A percentile compares a stretch with the other conserved stretches of the same genome.
Evolutionary conservation across 768 basidiomycete genomes (phyloP).

Genomic region (Coprinopsis strossmayeri): DNA sequence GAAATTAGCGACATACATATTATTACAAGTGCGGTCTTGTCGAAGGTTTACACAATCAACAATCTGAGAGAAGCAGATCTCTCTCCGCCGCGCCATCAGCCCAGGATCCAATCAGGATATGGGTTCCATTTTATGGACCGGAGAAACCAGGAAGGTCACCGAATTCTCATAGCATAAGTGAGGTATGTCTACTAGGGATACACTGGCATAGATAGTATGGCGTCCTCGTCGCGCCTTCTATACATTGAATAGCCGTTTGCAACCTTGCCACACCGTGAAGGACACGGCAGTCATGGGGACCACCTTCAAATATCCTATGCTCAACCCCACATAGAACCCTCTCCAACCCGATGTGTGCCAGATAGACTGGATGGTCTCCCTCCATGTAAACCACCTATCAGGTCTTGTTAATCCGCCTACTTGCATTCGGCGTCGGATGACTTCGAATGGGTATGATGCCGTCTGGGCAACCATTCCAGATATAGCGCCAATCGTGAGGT

Average conservation of each 20-base stretch:
- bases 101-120: too few relatives aligned
- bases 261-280: slow-evolving; percentile 85
- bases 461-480: slow-evolving; percentile 86
- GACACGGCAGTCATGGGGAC: slow-evolving; percentile 95
- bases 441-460: slow-evolving; percentile 90
- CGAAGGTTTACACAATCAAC: too few relatives aligned
- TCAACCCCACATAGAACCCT: slow-evolving; percentile 88
- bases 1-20: too few relatives aligned
- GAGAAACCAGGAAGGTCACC: too few relatives aligned
- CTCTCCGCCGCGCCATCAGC: too few relatives aligned
- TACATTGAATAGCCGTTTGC: slow-evolving; percentile 50
- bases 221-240: too few relatives aligned
- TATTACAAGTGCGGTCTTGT: too few relatives aligned
- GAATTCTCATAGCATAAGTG: too few relatives aligned
- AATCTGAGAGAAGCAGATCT: too few relatives aligned
- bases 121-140: too few relatives aligned
- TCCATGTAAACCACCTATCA: slow-evolving; percentile 71
- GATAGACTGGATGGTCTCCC: slow-evolving; percentile 66
- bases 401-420: slow-evolving; percentile 82
- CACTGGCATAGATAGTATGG: too few relatives aligned
- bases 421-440: slow-evolving; percentile 89
- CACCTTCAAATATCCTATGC: slow-evolving; percentile 90
- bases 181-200: too few relatives aligned
- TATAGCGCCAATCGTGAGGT: slow-evolving; percentile 79
- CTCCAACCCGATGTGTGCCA: slow-evolving; percentile 68